Percentiles rank a stretch among this genome's conserved stretches.
These are phyloP conservation scores for Hypoxylon crocopeplum DNA, from an alignment of 495 filamentous ascomycete species.

Conservation along the genomic window DNA sequence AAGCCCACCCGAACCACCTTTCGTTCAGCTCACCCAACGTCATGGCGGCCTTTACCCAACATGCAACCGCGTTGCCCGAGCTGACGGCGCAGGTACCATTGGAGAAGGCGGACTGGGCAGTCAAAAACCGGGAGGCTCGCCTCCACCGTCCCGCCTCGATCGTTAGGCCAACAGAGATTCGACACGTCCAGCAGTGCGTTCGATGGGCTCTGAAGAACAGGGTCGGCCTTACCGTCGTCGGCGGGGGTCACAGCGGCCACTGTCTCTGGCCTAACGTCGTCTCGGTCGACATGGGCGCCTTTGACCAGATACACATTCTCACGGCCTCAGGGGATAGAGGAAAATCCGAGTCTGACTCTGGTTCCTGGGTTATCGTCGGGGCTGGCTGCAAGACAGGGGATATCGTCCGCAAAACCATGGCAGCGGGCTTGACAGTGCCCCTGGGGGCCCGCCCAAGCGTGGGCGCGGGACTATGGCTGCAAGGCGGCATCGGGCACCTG, in stretches of 20 bases:
- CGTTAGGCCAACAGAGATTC: slow-evolving; percentile 56
- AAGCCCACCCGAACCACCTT: slow-evolving; percentile 51
- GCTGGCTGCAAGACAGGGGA: slow-evolving; percentile 64
- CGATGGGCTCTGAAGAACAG: slow-evolving; percentile 63
- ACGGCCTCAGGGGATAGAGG: slow-evolving; percentile 34
- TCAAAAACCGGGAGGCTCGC: slow-evolving; percentile 63
- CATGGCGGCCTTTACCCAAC: slow-evolving; percentile 61
- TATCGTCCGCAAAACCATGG: slow-evolving; percentile 61
- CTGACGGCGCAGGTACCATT: slow-evolving; percentile 57
- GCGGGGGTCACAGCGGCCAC: slow-evolving; percentile 67
- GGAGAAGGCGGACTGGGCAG: slow-evolving; percentile 37
- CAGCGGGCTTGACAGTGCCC: slow-evolving; percentile 60
- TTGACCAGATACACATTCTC: slow-evolving; percentile 59
- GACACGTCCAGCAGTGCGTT: slow-evolving; percentile 63
- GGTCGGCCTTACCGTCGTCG: slow-evolving; percentile 59
- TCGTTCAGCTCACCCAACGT: slow-evolving; percentile 59
- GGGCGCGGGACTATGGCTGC: slow-evolving; percentile 67
- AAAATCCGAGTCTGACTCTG: slow-evolving; percentile 36
- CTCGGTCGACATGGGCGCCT: slow-evolving; percentile 64
- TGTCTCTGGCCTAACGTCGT: slow-evolving; percentile 63
- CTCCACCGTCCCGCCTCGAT: slow-evolving; percentile 53
- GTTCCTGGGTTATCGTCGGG: slow-evolving; percentile 56
- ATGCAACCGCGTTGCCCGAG: slow-evolving; percentile 57
- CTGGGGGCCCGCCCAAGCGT: slow-evolving; percentile 67
- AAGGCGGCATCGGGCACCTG: slow-evolving; percentile 70